A percentile compares a stretch with the other conserved stretches of the same genome.
These are phyloP conservation scores for Leccinum boreale DNA, from an alignment of 768 basidiomycete genomes.

Conservation along the genomic window DNA sequence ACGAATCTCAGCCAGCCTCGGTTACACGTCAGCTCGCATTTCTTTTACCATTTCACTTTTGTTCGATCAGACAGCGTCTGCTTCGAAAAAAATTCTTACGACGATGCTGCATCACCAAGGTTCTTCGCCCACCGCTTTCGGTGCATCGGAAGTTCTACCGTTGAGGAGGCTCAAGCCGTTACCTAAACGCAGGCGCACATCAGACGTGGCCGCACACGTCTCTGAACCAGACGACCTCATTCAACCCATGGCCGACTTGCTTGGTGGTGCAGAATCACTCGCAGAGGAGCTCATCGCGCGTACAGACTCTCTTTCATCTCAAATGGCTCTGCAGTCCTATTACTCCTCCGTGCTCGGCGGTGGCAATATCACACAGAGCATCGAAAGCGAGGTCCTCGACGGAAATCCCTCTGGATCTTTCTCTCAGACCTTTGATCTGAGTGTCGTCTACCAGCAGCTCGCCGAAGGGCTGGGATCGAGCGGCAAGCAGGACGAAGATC, in stretches of 20 bases:
- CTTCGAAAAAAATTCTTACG: conserved; percentile 15
- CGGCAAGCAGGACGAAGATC: conserved; percentile 46
- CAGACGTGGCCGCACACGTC: conserved; percentile 28
- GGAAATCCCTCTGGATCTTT: conserved; percentile 20
- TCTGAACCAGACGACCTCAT: conserved; percentile 28
- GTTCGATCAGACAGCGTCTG: conserved; percentile 17
- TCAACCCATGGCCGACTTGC: conserved; percentile 31
- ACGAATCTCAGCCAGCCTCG: not conserved
- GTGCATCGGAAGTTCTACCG: conserved; percentile 59
- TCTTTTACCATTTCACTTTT: conserved; percentile 17
- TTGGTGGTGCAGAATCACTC: conserved; percentile 43
- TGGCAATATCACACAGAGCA: conserved; percentile 35
- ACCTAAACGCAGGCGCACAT: conserved; percentile 69
- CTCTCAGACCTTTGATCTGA: conserved; percentile 27
- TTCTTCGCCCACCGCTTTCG: conserved; percentile 55
- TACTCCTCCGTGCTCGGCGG: conserved; percentile 57
- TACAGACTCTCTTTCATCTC: conserved; percentile 54
- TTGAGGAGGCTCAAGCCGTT: conserved; percentile 72
- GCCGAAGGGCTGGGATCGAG: conserved; percentile 22
- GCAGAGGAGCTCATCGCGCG: conserved; percentile 58
- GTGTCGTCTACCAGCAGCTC: conserved; percentile 25
- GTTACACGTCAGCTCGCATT: conserved; percentile 31
- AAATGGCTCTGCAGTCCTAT: conserved; percentile 60
- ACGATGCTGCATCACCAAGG: conserved; percentile 47
- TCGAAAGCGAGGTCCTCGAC: conserved; percentile 14